These are phyloP conservation scores for Psophocarpus tetragonolobus DNA, from an alignment of 306 rosid genomes.

Conservation along the genomic window DNA sequence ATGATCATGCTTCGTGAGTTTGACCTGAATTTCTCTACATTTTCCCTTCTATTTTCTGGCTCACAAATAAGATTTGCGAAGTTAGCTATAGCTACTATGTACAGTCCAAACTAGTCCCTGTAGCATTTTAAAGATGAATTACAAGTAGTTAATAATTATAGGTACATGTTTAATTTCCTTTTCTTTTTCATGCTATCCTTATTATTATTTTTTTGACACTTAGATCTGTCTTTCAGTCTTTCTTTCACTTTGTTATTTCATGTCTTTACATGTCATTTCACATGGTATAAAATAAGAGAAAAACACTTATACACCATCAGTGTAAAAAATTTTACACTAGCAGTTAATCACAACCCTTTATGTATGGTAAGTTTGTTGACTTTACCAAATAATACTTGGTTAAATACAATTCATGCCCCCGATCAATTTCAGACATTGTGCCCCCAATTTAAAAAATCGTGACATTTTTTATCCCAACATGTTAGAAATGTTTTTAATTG, in stretches of 20 bases:
- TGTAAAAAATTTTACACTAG: too few species aligned
- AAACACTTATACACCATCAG: too few species aligned
- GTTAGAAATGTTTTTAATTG: too few species aligned
- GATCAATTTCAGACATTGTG: too few species aligned
- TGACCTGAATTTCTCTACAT: neutral
- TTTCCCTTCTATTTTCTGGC: neutral
- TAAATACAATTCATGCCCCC: too few species aligned
- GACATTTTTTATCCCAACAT: too few species aligned
- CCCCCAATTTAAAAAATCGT: too few species aligned
- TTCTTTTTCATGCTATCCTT: neutral
- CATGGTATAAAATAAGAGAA: too few species aligned
- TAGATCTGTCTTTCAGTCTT: neutral
- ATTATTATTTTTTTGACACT: neutral
- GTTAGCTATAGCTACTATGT: conserved; percentile 23
- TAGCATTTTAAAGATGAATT: conserved; percentile 19
- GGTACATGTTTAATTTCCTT: neutral
- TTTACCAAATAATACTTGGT: too few species aligned
- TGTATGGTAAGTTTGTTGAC: too few species aligned
- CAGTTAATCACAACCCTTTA: too few species aligned
- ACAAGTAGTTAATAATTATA: neutral
- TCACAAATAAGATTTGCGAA: neutral
- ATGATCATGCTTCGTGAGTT: conserved; percentile 96
- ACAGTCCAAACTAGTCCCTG: neutral
- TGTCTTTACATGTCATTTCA: neutral
- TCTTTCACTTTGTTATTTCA: neutral